Evolutionary conservation across 2,329 filamentous ascomycete species (phyloP).

Genomic region (Hypoxylon sp.): DNA sequence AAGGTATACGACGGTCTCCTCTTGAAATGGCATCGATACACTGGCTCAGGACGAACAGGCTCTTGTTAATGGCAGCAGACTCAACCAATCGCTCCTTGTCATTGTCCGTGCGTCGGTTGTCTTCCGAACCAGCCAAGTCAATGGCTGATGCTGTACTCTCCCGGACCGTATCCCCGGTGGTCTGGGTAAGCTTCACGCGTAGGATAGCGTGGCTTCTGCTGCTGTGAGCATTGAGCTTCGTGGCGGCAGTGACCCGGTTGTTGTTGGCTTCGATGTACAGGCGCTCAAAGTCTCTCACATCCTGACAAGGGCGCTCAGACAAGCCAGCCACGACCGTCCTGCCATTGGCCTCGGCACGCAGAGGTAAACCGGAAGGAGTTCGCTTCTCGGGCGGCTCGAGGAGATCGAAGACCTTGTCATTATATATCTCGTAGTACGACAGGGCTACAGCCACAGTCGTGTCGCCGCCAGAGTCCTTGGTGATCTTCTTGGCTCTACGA

Average conservation of each 20-base stretch:
- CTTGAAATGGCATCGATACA: conserved; percentile 93
- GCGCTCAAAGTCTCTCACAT: conserved; percentile 87
- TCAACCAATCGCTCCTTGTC: conserved; percentile 92
- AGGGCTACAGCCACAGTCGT: conserved; percentile 77
- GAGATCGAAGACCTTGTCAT: conserved; percentile 92
- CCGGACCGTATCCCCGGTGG: conserved; percentile 69
- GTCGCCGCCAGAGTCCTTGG: conserved; percentile 76
- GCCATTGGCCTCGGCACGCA: conserved; percentile 85
- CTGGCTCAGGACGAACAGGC: conserved; percentile 90
- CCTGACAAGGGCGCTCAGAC: conserved; percentile 81
- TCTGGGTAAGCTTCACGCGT: conserved; percentile 86
- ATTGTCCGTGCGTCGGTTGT: conserved; percentile 93
- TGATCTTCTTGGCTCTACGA: conserved; percentile 82
- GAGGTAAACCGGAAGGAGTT: conserved; percentile 78
- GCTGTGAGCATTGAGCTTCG: conserved; percentile 91
- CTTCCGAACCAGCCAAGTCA: conserved; percentile 93
- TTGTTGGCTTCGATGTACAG: conserved; percentile 92
- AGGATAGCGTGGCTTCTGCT: conserved; percentile 90
- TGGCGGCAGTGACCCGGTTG: conserved; percentile 87
- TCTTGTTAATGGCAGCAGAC: conserved; percentile 97
- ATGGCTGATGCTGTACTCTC: conserved; percentile 92
- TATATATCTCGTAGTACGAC: conserved; percentile 97
- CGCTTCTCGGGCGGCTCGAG: conserved; percentile 90
- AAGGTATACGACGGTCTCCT: conserved; percentile 81
- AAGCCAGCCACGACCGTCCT: conserved; percentile 88